phyloP scores from a whole-genome alignment of 768 basidiomycete genomes.

The Suillus sp. region DNA sequence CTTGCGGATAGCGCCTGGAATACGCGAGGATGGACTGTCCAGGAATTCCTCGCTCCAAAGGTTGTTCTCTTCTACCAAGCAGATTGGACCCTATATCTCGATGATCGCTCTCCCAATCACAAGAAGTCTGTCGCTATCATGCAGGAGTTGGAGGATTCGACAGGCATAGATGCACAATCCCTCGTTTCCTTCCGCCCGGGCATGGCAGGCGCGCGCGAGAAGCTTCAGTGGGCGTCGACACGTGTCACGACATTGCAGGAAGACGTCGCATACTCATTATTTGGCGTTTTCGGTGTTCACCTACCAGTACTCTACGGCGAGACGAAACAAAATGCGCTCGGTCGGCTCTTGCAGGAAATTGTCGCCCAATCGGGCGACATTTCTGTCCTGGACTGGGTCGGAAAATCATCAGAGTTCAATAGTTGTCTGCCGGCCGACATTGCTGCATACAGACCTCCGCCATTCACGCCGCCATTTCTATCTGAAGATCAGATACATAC shows the following conservation, averaged over 20 bases:
- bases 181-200: constrained; percentile 4
- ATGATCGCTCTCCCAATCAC: not conserved
- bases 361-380: constrained; percentile 6
- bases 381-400: constrained; percentile 5
- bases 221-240: constrained; percentile 4
- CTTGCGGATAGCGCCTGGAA: not conserved
- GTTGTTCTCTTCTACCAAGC: constrained; percentile 3
- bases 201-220: not conserved
- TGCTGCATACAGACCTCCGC: not conserved
- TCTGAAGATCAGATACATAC: not conserved
- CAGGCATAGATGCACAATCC: not conserved
- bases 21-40: constrained; percentile 9
- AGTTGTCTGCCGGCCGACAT: constrained; percentile 7
- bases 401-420: constrained; percentile 3
- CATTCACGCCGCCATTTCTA: not conserved
- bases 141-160: not conserved
- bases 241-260: constrained; percentile 4
- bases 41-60: constrained; percentile 2
- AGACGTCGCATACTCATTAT: constrained; percentile 11
- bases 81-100: constrained; percentile 1
- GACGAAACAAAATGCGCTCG: constrained; percentile 4
- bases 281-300: constrained; percentile 6
- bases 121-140: constrained; percentile 1
- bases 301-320: constrained; percentile 9
- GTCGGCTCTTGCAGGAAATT: constrained; percentile 6